Base-by-base conservation (phyloP, 2,329 filamentous ascomycete species). In the Ascochyta clinopodiicola region DNA sequence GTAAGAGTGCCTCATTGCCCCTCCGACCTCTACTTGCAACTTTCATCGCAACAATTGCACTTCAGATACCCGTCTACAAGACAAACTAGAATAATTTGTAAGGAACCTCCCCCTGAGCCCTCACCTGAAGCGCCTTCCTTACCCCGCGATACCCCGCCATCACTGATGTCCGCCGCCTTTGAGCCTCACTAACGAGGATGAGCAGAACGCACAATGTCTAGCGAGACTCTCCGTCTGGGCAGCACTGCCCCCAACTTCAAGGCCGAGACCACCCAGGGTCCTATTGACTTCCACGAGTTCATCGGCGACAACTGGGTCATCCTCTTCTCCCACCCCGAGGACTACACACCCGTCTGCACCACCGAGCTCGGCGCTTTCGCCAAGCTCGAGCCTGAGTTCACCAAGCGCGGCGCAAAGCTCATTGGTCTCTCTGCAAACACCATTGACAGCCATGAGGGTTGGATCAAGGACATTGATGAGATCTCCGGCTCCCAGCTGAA, bases 221-320 rank as follows among this genome's bases (percentile, higher is more conserved):
- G 67, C 40, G 71, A 69, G 57, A 77, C 79, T 69, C 83, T 89
- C 75, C 86, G 86, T 71, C 82, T 89, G 68, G 86, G 86, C 74
- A 86, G 81, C 75, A 81, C 79, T 70, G 87, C 87, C 69, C 87
- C 87, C 66, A 85, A 90, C 80, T 89, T 90, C 81, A 77, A 87
- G 67, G 86, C 87, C 59, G 82, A 88, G 69, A 88, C 87, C 66
- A 89, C 87, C 62, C 73, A 80, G 60, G 87, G 87, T 55, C 80
- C 81, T 50, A 88, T 89, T 73, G 82, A 88, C 77, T 90, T 90
- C 81, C 87, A 90, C 79, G 80, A 88, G 66, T 90, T 85, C 80
- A 88, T 89, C 64, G 87, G 86, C 68, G 81, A 88, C 79, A 86
- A 82, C 66, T 90, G 87, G 86, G 84, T 87, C 57, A 81, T 90